A percentile compares a stretch with the other conserved stretches of the same genome.
Conservation (phyloP, 371 early-diverging fungal species). For the Capillidium rhysosporum region DNA sequence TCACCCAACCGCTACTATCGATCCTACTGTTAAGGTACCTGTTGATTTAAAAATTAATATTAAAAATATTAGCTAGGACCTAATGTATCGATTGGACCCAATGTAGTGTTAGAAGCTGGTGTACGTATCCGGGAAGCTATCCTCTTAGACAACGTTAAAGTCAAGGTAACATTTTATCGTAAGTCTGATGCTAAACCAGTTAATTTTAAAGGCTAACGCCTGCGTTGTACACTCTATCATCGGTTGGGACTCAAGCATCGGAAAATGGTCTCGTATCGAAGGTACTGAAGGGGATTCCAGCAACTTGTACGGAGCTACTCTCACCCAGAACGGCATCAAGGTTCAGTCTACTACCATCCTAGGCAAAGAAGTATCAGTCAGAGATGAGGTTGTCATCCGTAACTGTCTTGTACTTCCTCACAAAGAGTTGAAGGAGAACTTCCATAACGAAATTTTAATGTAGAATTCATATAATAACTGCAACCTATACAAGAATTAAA, state of each 20-base stretch:
- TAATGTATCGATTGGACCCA: conserved; percentile 89
- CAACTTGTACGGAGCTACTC: conserved; percentile 21
- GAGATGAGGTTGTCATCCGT: conserved; percentile 79
- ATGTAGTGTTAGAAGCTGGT: conserved; percentile 81
- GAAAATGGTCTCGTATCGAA: conserved; percentile 85
- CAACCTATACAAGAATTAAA: too few relatives aligned
- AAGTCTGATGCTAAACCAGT: neutral
- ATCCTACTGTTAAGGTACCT: conserved; percentile 76
- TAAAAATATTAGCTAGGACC: conserved; percentile 29
- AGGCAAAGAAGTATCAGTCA: conserved; percentile 74
- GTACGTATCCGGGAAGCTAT: conserved; percentile 89
- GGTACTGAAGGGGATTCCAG: conserved; percentile 41
- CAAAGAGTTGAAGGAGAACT: conserved; percentile 79
- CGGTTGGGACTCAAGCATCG: conserved; percentile 89
- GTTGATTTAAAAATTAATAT: too few relatives aligned
- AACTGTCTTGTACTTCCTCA: conserved; percentile 94
- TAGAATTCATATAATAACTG: too few relatives aligned
- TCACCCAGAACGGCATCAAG: conserved; percentile 76
- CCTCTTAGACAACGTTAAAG: conserved; percentile 81
- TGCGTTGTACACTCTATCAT: conserved; percentile 82
- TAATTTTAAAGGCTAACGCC: conserved; percentile 12
- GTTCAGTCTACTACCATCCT: conserved; percentile 78
- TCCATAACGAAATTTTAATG: conserved; percentile 90
- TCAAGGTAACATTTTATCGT: conserved; percentile 40
- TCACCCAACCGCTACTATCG: conserved; percentile 81